These are phyloP conservation scores for Alternaria ventricosa DNA, from an alignment of 2,329 filamentous ascomycete species.

Conservation along the genomic window DNA sequence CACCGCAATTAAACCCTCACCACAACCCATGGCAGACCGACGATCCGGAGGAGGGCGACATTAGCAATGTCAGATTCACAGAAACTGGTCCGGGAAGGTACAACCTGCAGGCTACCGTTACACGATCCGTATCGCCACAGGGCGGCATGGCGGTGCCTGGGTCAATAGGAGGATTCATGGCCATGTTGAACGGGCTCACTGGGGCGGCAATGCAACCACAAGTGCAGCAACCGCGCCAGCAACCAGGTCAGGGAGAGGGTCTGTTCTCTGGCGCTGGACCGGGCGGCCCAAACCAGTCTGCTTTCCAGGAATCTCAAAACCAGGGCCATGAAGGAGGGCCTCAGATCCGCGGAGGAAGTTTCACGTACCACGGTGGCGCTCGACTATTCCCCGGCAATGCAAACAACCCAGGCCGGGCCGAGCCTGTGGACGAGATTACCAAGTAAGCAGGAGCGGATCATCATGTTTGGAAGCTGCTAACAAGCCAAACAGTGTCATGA, in stretches of 20 bases:
- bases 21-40: constrained; percentile 59
- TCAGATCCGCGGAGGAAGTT: constrained; percentile 26
- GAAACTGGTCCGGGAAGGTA: constrained; percentile 44
- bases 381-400: constrained; percentile 60
- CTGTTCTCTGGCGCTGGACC: constrained; percentile 17
- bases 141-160: constrained; percentile 28
- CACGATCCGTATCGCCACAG: constrained; percentile 39
- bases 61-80: constrained; percentile 54
- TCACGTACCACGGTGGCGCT: constrained; percentile 41
- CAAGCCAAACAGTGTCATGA: constrained; percentile 33
- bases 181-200: constrained; percentile 56
- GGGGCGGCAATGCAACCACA: constrained; percentile 36
- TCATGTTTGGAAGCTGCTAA: constrained; percentile 18
- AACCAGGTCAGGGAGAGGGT: constrained; percentile 25
- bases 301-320: constrained; percentile 22
- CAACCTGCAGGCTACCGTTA: constrained; percentile 45
- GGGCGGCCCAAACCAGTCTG: constrained; percentile 15
- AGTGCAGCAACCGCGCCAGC: constrained; percentile 13
- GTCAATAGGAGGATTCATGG: constrained; percentile 52
- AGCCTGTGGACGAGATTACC: constrained; percentile 55
- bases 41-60: constrained; percentile 58
- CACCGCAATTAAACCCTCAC: constrained; percentile 42
- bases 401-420: constrained; percentile 56
- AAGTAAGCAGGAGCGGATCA: constrained; percentile 51
- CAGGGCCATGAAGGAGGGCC: constrained; percentile 19